These are phyloP conservation scores for Urostyla sp. DNA, from an alignment of 73 alveolate genomes.

Conservation along the genomic window DNA sequence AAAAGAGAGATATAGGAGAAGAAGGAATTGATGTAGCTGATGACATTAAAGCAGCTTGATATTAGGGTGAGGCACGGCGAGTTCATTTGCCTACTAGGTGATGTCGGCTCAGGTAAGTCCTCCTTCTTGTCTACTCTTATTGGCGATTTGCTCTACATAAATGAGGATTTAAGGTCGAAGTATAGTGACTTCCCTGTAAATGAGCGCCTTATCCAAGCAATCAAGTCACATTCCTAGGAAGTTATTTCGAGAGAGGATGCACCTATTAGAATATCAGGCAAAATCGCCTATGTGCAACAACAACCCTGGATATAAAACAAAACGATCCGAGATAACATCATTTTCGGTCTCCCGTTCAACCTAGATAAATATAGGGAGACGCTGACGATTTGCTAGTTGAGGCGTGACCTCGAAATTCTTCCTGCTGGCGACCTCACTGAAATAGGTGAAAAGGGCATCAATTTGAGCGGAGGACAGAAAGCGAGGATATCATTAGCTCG, in stretches of 20 bases:
- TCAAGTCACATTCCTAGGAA: background rate
- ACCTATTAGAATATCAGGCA: slow-evolving; percentile 54
- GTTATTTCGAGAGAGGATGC: slow-evolving; percentile 6
- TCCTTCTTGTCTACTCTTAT: slow-evolving; percentile 54
- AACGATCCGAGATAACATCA: slow-evolving; percentile 91
- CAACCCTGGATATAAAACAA: slow-evolving; percentile 92
- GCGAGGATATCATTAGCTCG: slow-evolving; percentile 97
- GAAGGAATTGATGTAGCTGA: slow-evolving; percentile 23
- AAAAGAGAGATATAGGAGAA: slow-evolving; percentile 23
- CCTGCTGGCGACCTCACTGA: slow-evolving; percentile 95
- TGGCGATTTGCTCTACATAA: slow-evolving; percentile 59
- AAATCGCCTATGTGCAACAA: slow-evolving; percentile 88
- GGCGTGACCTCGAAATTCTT: slow-evolving; percentile 87
- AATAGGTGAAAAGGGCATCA: slow-evolving; percentile 97
- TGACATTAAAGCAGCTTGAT: slow-evolving; percentile 67
- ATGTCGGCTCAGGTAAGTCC: slow-evolving; percentile 84
- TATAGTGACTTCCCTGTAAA: slow-evolving; percentile 2
- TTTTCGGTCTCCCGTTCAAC: slow-evolving; percentile 83
- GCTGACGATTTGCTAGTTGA: slow-evolving; percentile 76
- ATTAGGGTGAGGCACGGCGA: slow-evolving; percentile 85
- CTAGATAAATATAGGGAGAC: slow-evolving; percentile 80
- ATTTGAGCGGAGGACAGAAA: slow-evolving; percentile 96
- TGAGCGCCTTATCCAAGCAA: background rate
- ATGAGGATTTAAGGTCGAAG: background rate
- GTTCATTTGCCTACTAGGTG: slow-evolving; percentile 91